A percentile compares a stretch with the other conserved stretches of the same genome.
Conservation (phyloP, 2,329 filamentous ascomycete species). For the Hymenoscyphus repandus region DNA sequence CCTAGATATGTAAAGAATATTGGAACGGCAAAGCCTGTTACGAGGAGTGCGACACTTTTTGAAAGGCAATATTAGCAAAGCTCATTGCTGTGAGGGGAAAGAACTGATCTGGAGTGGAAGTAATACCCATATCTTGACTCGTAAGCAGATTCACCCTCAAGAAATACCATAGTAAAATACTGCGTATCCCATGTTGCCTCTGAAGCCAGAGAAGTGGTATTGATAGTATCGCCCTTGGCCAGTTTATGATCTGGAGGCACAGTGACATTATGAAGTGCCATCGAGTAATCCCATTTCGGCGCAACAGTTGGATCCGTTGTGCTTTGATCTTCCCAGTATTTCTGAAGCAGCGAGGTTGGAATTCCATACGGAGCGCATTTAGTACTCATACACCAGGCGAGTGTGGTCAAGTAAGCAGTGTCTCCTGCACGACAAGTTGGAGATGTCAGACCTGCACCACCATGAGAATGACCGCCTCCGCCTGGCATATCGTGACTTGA, state of each 20-base stretch:
- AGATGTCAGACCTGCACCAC: not conserved
- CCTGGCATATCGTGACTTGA: not conserved
- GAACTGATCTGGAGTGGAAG: not conserved
- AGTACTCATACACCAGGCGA: conserved; percentile 29
- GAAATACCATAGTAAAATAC: not conserved
- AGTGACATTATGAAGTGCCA: not conserved
- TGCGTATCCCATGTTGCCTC: not conserved
- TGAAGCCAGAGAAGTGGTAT: not conserved
- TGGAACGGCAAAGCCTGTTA: conserved; percentile 26
- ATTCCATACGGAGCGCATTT: conserved; percentile 20
- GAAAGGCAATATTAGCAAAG: not conserved
- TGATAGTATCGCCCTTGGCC: not conserved
- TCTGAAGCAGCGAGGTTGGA: conserved; percentile 20
- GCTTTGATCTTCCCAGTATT: conserved; percentile 23
- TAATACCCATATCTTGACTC: conserved; percentile 11
- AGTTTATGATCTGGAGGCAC: not conserved
- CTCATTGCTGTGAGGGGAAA: no score
- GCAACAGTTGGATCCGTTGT: conserved; percentile 16
- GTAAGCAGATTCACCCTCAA: not conserved
- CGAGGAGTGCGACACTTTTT: conserved; percentile 13
- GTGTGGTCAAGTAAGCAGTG: conserved; percentile 22
- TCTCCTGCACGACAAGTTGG: conserved; percentile 19
- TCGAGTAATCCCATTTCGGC: conserved; percentile 25
- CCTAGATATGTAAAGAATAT: conserved; percentile 26
- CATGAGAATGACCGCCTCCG: not conserved